Evolutionary conservation across 805 yeast genomes (phyloP).

Genomic region (Ogataea nitratoaversa): DNA sequence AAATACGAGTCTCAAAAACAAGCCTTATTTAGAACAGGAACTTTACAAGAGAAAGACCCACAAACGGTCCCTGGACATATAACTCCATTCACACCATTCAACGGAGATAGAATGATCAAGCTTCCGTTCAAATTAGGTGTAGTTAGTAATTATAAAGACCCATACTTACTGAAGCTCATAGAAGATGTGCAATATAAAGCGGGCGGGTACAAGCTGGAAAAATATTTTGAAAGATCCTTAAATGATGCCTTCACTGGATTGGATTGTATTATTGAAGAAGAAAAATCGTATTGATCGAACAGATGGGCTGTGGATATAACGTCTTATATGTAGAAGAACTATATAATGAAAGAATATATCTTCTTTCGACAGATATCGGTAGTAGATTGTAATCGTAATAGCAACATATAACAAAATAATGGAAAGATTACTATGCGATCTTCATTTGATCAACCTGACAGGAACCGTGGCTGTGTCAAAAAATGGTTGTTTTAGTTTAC

Average conservation of each 20-base stretch:
- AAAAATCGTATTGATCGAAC: constrained; percentile 29
- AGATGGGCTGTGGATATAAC: no score
- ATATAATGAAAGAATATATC: no score
- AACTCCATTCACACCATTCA: constrained; percentile 87
- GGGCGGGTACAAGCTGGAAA: constrained; percentile 74
- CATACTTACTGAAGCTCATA: constrained; percentile 39
- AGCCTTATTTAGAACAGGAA: constrained; percentile 21
- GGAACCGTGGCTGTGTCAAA: no score
- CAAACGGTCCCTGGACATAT: constrained; percentile 29
- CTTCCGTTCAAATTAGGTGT: constrained; percentile 42
- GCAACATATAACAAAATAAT: no score
- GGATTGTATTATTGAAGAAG: constrained; percentile 71
- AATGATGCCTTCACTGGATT: constrained; percentile 89
- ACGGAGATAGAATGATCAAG: constrained; percentile 71
- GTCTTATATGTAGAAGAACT: no score
- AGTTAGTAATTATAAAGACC: constrained; percentile 48
- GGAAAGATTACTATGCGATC: no score
- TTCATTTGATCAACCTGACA: no score
- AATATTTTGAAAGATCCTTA: constrained; percentile 69
- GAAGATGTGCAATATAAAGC: constrained; percentile 68
- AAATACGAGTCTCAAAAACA: constrained; percentile 27
- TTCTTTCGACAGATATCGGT: no score
- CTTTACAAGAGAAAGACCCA: constrained; percentile 29
- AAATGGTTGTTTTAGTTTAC: no score
- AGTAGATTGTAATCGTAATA: no score